phyloP scores from a whole-genome alignment of 2,329 filamentous ascomycete species.

The Alternaria incomplexa region DNA sequence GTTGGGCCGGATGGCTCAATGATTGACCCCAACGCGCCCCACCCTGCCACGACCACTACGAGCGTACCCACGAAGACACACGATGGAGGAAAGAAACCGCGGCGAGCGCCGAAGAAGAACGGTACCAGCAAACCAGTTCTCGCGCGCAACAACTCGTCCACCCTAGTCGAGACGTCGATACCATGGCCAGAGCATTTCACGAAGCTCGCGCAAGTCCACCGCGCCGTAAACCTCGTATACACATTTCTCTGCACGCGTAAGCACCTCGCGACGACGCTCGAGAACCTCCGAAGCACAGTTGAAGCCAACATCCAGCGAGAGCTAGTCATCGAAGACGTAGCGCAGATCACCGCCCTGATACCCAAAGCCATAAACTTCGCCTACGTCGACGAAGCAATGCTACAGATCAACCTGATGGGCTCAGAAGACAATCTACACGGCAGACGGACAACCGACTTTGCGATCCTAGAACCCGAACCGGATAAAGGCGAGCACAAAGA shows the following conservation, averaged over 20 bases:
- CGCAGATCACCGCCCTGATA: constrained; percentile 77
- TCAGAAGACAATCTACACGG: constrained; percentile 70
- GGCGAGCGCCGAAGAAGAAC: constrained; percentile 51
- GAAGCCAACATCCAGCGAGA: constrained; percentile 78
- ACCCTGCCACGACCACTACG: constrained; percentile 44
- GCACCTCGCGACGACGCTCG: constrained; percentile 88
- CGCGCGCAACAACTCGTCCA: constrained; percentile 55
- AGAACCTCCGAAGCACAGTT: constrained; percentile 83
- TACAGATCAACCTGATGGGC: constrained; percentile 80
- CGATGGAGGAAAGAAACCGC: constrained; percentile 62
- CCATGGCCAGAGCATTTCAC: constrained; percentile 80
- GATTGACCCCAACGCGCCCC: not conserved
- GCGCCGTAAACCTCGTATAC: constrained; percentile 88
- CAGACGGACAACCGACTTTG: constrained; percentile 57
- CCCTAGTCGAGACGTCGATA: constrained; percentile 57
- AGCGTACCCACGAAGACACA: constrained; percentile 62
- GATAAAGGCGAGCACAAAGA: constrained; percentile 61
- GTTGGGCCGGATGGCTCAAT: constrained; percentile 4
- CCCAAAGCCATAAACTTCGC: constrained; percentile 81
- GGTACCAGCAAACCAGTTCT: constrained; percentile 46
- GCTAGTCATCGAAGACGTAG: constrained; percentile 78
- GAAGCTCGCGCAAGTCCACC: constrained; percentile 75
- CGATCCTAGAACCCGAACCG: constrained; percentile 43
- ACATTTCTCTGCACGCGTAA: constrained; percentile 95
- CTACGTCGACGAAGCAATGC: constrained; percentile 83